Percentiles rank a stretch among this genome's conserved stretches.
These are phyloP conservation scores for Cercospora berteroae DNA, from an alignment of 2,329 filamentous ascomycete genomes.

Conservation along the genomic window DNA sequence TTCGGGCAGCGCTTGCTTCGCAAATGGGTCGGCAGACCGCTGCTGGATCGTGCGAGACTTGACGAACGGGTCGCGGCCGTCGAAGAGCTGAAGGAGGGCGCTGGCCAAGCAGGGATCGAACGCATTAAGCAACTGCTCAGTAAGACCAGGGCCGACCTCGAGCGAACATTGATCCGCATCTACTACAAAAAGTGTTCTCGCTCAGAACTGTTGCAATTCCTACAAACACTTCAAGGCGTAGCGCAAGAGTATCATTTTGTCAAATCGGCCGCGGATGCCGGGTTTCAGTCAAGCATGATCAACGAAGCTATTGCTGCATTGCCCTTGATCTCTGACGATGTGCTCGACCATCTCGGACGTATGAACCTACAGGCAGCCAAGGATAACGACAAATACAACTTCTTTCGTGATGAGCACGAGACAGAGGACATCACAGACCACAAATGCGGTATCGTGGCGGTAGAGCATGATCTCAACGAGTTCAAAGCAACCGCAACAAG, in stretches of 20 bases:
- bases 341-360: constrained; percentile 73
- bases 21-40: constrained; percentile 90
- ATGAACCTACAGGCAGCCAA: constrained; percentile 83
- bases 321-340: constrained; percentile 70
- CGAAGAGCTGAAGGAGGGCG: constrained; percentile 73
- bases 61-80: constrained; percentile 81
- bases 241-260: constrained; percentile 71
- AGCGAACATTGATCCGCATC: constrained; percentile 89
- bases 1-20: constrained; percentile 84
- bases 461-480: constrained; percentile 82
- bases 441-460: constrained; percentile 87
- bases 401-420: constrained; percentile 85
- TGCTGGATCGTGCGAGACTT: constrained; percentile 72
- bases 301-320: constrained; percentile 70
- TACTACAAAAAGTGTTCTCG: constrained; percentile 96
- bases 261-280: constrained; percentile 62
- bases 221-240: constrained; percentile 83
- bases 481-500: constrained; percentile 70
- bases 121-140: constrained; percentile 70
- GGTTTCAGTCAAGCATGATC: constrained; percentile 70
- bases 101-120: constrained; percentile 66
- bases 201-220: constrained; percentile 77
- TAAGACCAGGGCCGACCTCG: constrained; percentile 75
- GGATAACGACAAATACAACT: constrained; percentile 86
- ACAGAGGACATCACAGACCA: constrained; percentile 85